Evolutionary conservation across 2,329 filamentous ascomycete species (phyloP).

Genomic region (Colletotrichum kahawae): DNA sequence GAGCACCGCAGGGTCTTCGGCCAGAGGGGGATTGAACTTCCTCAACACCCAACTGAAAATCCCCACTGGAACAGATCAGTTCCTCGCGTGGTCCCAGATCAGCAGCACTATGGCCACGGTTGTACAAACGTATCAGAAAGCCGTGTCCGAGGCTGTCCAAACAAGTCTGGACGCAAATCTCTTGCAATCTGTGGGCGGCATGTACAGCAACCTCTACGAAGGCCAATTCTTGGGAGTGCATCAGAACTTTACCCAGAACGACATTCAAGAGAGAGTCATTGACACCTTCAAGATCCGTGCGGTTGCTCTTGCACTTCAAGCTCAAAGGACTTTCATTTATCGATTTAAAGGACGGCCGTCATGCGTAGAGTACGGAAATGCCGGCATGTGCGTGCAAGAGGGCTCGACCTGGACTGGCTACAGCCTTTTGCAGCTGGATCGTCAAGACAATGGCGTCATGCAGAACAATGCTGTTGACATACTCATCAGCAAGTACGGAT

Average conservation of each 20-base stretch:
- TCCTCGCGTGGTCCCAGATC: conserved; percentile 1
- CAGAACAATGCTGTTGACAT: no score
- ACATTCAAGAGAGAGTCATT: conserved; percentile 9
- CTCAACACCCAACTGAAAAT: neutral
- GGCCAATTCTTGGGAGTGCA: conserved; percentile 19
- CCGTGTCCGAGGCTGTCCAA: conserved; percentile 1
- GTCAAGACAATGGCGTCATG: no score
- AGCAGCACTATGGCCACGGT: neutral
- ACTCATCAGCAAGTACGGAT: no score
- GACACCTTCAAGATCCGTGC: conserved; percentile 6
- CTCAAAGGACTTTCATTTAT: conserved; percentile 7
- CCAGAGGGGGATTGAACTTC: neutral
- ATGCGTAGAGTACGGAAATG: neutral
- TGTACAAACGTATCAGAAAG: conserved; percentile 5
- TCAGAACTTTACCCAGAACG: conserved; percentile 20
- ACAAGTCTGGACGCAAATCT: conserved; percentile 13
- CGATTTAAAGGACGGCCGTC: neutral
- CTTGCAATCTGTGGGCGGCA: neutral
- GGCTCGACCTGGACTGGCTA: no score
- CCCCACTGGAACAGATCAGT: neutral
- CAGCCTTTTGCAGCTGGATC: no score
- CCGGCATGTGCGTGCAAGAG: neutral
- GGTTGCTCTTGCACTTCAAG: conserved; percentile 12
- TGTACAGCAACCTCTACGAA: neutral
- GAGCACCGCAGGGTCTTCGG: neutral